These are phyloP conservation scores for Chimonanthus salicifolius DNA, from an alignment of 164 flowering plant genomes.

Conservation along the genomic window DNA sequence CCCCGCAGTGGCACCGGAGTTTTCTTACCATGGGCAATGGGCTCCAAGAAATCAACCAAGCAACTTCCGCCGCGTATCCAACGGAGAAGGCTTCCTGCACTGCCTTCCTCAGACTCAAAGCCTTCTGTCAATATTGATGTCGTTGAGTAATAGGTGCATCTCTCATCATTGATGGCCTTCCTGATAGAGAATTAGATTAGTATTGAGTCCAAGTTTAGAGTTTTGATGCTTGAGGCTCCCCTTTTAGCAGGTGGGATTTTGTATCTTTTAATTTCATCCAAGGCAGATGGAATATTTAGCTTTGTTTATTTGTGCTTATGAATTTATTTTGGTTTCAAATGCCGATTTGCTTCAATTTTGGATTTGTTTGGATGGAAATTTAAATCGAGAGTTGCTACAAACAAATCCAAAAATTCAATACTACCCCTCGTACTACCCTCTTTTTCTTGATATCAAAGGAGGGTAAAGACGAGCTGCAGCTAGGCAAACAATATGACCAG, in stretches of 20 bases:
- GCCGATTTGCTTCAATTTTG: too few species aligned
- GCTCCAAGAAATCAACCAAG: slow-evolving; percentile 48
- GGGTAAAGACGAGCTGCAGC: too few species aligned
- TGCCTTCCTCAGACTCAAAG: slow-evolving; percentile 27
- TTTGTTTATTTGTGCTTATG: not conserved
- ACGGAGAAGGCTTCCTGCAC: slow-evolving; percentile 47
- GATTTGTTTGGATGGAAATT: too few species aligned
- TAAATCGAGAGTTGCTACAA: too few species aligned
- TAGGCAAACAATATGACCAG: too few species aligned
- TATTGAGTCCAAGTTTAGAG: not conserved
- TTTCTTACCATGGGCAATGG: slow-evolving; percentile 72
- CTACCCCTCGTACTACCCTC: too few species aligned
- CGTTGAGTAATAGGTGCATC: not conserved
- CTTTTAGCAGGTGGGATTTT: slow-evolving; percentile 2
- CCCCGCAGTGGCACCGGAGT: slow-evolving; percentile 78
- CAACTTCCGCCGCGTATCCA: slow-evolving; percentile 88
- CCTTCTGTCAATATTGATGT: slow-evolving; percentile 1
- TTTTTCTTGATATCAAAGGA: too few species aligned
- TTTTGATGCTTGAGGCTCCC: not conserved
- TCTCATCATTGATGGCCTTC: not conserved
- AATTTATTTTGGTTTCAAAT: too few species aligned
- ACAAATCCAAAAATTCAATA: too few species aligned
- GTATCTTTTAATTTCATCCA: slow-evolving; percentile 3
- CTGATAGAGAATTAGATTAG: not conserved
- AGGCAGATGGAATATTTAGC: not conserved